Base-by-base conservation (phyloP, 371 early-diverging fungal species). In the Mortierella sp. region DNA sequence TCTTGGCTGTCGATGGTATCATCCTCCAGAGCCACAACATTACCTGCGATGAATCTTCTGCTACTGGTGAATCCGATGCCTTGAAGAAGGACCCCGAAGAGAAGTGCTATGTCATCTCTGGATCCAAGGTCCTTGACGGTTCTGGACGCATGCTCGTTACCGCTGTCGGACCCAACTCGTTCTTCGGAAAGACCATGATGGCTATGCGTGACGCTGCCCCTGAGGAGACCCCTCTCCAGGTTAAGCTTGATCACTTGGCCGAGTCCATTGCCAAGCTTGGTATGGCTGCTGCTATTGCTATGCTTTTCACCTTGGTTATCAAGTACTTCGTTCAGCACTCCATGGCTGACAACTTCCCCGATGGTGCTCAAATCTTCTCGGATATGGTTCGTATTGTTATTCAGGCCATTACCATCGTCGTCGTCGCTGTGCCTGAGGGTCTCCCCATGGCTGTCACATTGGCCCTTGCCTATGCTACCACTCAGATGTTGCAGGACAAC, bases 251-350 rank as follows among this genome's bases (percentile, higher is more conserved):
- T 63, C 78, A 83, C 13, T 85, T 98, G 11, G 97, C 98, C n/a
- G 96, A 97, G 80, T 88, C 92, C 77, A 98, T 98, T 77, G 97
- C 97, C 75, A 96, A 96, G 85, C 89, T 95, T 63, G 99, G 97
- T 61, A 87, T 94, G 76, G 87, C 90, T 52, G 92, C 93, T 61
- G 95, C 96, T 11, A 63, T 94, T n/a, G 70, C 90, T 55, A 92
- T 98, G 90, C 84, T 98, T 67, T 68, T 97, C 22, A 88, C 91
- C 28, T 86, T 97, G 64, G 71, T 94, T 10, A 86, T 96, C 84
- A 93, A 94, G 70, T 96, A 95, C 87, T 91, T 94, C 74, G 87
- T 95, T 69, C 88, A 89, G 60, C 87, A 88, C 65, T 87, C 92
- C 10, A 45, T 92, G 38, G 86, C 87, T 32, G 86, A 88, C 19